Base-by-base conservation (phyloP, 73 alveolate genomes). In the Stentor roeselii region DNA sequence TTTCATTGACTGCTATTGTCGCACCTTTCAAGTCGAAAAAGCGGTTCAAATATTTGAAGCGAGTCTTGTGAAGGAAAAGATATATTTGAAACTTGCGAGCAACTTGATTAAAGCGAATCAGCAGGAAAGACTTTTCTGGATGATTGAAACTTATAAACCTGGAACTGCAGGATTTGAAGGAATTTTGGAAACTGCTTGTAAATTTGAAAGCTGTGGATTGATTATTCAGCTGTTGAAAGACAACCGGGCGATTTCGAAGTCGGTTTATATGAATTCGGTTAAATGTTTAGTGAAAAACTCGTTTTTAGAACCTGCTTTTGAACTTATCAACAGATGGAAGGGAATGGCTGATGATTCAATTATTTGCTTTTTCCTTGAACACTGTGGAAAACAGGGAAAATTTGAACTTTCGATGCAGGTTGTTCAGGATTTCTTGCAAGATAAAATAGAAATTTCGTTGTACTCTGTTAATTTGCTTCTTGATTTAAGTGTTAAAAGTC, bases 391-490 rank as follows among this genome's bases (percentile, higher is more conserved):
- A 50, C 30, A 6, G 21, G 6, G 30, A 11, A 50, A 50, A 50
- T 50, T 50, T 21, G 67, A 50, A 50, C 6, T 50, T 50, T 6
- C 21, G 67, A 50, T 21, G 6, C 30, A 21, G 67, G 21, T 50
- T 11, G 6, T 50, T 50, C 30, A 50, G 30, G 21, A 21, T 67
- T 11, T 67, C 27, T 27, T 67, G 21, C 11, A 36, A 21, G 27
- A 67, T 67, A n/a, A 2, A 1, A 21, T 30, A n/a, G 34, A 67
- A 30, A 15, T 32, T n/a, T 27, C 80, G 0, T 67, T 67, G 34
- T 15, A n/a, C 11, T 92, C 98, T 36, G 93, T 78, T 83, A 96
- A 96, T 90, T 90, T 97, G 3, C 86, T 96, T 60, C 93, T 96
- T 0, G 98, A 93, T 78, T 95, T 88, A 15, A 93, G 96, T 75